phyloP scores from a whole-genome alignment of 345 rosid species.

The Salix udensis region DNA sequence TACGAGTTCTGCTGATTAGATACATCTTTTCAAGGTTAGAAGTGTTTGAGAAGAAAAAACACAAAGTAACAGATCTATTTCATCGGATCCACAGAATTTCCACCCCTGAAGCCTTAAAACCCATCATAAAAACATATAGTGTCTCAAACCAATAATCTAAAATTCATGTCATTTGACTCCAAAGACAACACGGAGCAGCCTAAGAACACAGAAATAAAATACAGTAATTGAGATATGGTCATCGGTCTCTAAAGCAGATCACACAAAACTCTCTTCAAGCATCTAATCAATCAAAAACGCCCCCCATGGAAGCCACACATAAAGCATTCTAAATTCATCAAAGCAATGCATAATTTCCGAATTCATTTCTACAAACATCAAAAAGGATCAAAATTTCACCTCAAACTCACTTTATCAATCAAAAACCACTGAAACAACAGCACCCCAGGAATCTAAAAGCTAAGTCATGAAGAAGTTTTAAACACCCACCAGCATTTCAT shows the following conservation, averaged over 20 bases:
- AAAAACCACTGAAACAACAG: not conserved
- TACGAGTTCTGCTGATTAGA: no score
- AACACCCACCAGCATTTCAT: not conserved
- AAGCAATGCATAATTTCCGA: not conserved
- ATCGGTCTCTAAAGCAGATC: not conserved
- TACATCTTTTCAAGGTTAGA: no score
- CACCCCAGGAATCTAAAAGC: not conserved
- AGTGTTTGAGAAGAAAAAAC: not conserved
- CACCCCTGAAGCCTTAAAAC: not conserved
- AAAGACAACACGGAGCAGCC: not conserved
- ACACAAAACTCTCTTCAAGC: not conserved
- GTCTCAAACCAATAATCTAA: not conserved
- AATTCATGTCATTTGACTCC: not conserved
- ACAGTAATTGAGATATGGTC: slow-evolving; percentile 3
- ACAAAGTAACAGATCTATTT: not conserved
- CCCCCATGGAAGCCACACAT: not conserved
- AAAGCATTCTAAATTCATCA: not conserved
- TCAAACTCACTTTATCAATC: not conserved
- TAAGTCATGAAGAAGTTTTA: not conserved
- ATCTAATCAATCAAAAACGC: not conserved
- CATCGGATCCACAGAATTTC: not conserved
- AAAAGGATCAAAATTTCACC: not conserved
- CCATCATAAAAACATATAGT: not conserved
- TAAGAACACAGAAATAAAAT: not conserved
- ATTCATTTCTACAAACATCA: not conserved